Base-by-base conservation (phyloP, 495 filamentous ascomycete species). In the Pseudoneurospora amorphoporcata region DNA sequence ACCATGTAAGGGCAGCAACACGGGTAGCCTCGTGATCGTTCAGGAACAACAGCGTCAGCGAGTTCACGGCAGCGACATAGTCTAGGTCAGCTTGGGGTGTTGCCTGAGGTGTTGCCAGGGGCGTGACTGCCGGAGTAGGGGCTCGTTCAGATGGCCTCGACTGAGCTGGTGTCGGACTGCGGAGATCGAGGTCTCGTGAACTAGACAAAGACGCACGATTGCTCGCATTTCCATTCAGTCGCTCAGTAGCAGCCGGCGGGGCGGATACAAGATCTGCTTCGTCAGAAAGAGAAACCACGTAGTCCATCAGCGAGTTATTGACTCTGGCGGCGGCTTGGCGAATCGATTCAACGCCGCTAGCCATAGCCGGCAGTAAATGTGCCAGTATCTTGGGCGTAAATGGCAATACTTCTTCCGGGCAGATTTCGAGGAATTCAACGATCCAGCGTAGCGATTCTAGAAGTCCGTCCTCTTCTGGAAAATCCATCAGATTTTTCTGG, bases 21-120 rank as follows among this genome's bases (percentile, higher is more conserved):
- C 96, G 88, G 1, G 96, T 98, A 43, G 92, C 94, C 84, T 98
- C 96, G 77, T 98, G 93, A 76, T 98, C 95, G 78, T 98, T 97
- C 65, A 98, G 82, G 79, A 99, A 98, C 71, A 98, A 90, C 32
- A 98, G 79, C 1, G 95, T 99, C 23, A 99, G 88, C 58, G 96
- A 95, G 80, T 90, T 94, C 45, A 99, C 96, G n/a, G 95, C 92
- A 9, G 92, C 92, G n/a, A 94, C 92, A 79, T 98, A 99, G 81
- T 99, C 96, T 29, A 99, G 87, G 77, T 97, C 93, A 19, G 87
- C 82, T 43, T 87, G 86, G n/a, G 84, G 82, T 32, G 29, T 65
- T 37, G 29, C 14, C 53, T 61, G 53, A 61, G 53, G 3, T 35
- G 53, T 61, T 17, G 53, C 68, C 75, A 84, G 70, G 81, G 69